Base-by-base conservation (phyloP, 2,329 filamentous ascomycete species). In the Aaosphaeria pasadenensis region DNA sequence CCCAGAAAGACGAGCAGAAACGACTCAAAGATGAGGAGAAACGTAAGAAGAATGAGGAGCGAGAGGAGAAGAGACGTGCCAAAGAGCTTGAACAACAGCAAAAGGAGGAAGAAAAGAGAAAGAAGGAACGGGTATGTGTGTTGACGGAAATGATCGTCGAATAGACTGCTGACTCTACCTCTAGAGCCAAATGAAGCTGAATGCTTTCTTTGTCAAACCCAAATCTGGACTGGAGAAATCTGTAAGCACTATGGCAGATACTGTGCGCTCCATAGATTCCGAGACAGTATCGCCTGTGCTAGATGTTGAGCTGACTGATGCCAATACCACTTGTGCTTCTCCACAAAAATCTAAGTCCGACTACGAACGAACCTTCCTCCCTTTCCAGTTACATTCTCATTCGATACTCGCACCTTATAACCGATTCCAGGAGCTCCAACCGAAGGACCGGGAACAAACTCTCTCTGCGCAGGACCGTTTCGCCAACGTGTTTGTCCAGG, bases 311-410 rank as follows among this genome's bases (percentile, higher is more conserved):
- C 49, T 52, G 47, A 50, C 46, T 31, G 49, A 45, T 57, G 56
- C 63, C 63, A 59, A 68, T 54, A 48, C 53, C 7, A 40, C 46
- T 4, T 54, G 59, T 59, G 67, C 54, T 52, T 71, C 64, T 29
- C 66, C 61, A 50, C 64, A 69, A 66, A 70, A 66, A 44, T 44
- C 46, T 2, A 54, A 62, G 17, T 70, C 67, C 5, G 74, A 77
- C 51, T 73, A 75, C 50, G 56, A 87, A 13, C 84, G 83, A 56
- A 75, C 79, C 33, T 97, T 97, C 61, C 80, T 90, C 31, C 85
- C 88, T 0, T 97, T 96, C 67, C 91, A 87, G 53, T 63, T 94
- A 41, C 87, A 89, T 49, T 78, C 84, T 3, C 80, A 89, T 60
- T 87, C 89, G 1, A 81, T 72, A n/a, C 58, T 96, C 45, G 90